These are phyloP conservation scores for Aspergillus hortae DNA, from an alignment of 2,329 filamentous ascomycete genomes.

Conservation along the genomic window DNA sequence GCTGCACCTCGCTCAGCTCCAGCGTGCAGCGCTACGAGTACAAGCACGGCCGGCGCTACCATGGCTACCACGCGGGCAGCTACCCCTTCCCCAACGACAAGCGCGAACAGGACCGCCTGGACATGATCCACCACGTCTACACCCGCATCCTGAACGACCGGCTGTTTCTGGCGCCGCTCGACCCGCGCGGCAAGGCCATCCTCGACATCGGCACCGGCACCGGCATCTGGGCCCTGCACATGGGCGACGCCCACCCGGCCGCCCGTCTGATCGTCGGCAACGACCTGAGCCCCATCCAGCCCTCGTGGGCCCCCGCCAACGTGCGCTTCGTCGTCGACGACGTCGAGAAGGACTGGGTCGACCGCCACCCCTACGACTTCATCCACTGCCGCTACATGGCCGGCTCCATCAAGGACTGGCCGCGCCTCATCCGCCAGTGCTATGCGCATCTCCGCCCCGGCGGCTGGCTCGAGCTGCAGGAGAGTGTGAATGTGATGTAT, in stretches of 20 bases:
- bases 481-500: constrained; percentile 10
- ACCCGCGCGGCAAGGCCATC: constrained; percentile 23
- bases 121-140: constrained; percentile 35
- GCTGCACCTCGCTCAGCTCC: constrained; percentile 9
- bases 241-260: constrained; percentile 32
- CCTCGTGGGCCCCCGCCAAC: constrained; percentile 36
- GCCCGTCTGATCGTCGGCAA: constrained; percentile 43
- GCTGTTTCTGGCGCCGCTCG: constrained; percentile 36
- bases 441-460: constrained; percentile 12
- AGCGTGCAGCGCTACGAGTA: constrained; percentile 13
- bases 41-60: constrained; percentile 25
- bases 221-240: constrained; percentile 33
- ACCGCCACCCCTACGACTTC: constrained; percentile 26
- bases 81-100: constrained; percentile 36
- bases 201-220: constrained; percentile 42
- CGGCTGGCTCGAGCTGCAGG: constrained; percentile 16
- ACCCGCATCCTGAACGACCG: constrained; percentile 34
- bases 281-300: constrained; percentile 44
- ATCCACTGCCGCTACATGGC: constrained; percentile 33
- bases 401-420: constrained; percentile 29
- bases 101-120: constrained; percentile 33
- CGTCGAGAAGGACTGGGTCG: constrained; percentile 29
- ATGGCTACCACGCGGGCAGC: constrained; percentile 24
- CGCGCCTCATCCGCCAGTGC: constrained; percentile 14
- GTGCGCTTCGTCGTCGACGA: constrained; percentile 34